Evolutionary conservation across 2,329 filamentous ascomycete genomes (phyloP).

Genomic region (Sporothrix phasma): DNA sequence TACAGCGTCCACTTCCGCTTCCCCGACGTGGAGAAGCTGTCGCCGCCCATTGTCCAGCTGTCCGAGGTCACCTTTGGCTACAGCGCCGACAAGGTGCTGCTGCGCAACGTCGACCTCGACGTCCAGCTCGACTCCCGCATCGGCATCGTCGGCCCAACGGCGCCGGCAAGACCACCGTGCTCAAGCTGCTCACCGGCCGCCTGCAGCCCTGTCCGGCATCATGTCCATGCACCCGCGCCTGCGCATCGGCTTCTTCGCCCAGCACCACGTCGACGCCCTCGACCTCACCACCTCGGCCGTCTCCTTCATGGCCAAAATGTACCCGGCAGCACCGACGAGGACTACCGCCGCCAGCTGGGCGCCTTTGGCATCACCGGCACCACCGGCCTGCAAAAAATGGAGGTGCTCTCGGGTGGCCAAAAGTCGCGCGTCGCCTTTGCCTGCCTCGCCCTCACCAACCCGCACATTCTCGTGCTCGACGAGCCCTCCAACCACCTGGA

Average conservation of each 20-base stretch:
- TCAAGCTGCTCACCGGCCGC: conserved; percentile 91
- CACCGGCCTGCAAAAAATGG: conserved; percentile 95
- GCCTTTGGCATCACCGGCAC: conserved; percentile 87
- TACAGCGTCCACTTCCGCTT: conserved; percentile 97
- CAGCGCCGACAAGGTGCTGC: conserved; percentile 63
- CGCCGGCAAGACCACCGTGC: conserved; percentile 95
- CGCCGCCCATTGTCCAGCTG: conserved; percentile 97
- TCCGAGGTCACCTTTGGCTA: conserved; percentile 86
- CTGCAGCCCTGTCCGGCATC: conserved; percentile 66
- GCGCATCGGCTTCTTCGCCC: conserved; percentile 91
- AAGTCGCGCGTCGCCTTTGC: conserved; percentile 98
- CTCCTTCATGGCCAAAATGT: conserved; percentile 89
- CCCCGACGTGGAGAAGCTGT: conserved; percentile 94
- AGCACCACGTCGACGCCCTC: conserved; percentile 94
- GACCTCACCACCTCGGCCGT: conserved; percentile 85
- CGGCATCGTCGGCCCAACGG: conserved; percentile 98
- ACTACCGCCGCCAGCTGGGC: conserved; percentile 89
- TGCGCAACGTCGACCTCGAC: conserved; percentile 83
- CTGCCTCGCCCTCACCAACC: conserved; percentile 86
- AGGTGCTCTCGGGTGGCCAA: conserved; percentile 84
- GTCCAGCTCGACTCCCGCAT: conserved; percentile 97
- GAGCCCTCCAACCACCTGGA: conserved; percentile 98
- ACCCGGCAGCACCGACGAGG: conserved; percentile 86
- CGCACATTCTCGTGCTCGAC: conserved; percentile 94
- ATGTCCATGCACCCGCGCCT: conserved; percentile 85